Percentiles rank a stretch among this genome's conserved stretches.
Evolutionary conservation across 352 stramenopile species (phyloP).

Genomic region (Phytopythium oedochilum): DNA sequence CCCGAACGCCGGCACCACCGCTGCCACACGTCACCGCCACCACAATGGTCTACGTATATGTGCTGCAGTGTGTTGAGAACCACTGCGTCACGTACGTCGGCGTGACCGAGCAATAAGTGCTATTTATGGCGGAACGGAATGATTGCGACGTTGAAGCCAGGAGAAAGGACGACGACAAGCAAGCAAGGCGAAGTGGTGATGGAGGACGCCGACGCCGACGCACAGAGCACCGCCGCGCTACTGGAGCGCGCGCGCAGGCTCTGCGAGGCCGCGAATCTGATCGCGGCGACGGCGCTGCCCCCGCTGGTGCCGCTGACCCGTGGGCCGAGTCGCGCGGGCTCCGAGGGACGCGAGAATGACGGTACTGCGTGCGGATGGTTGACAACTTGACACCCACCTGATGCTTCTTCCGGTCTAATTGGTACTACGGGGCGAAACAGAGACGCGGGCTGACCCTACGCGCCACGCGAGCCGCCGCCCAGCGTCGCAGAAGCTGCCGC

Average conservation of each 20-base stretch:
- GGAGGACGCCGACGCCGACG: neutral
- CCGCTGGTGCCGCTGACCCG: neutral
- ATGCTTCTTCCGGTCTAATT: neutral
- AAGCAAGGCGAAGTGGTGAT: conserved; percentile 6
- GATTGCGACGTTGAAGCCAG: conserved; percentile 1
- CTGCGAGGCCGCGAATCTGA: conserved; percentile 22
- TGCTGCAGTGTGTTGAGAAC: no score
- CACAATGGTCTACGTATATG: no score
- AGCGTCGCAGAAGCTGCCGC: conserved; percentile 10
- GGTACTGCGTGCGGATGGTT: neutral
- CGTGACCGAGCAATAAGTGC: no score
- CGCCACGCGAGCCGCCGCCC: neutral
- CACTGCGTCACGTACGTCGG: no score
- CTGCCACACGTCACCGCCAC: no score
- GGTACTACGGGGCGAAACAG: neutral
- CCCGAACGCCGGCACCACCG: no score
- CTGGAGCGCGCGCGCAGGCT: conserved; percentile 38
- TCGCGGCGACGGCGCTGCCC: neutral
- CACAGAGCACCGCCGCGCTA: conserved; percentile 18
- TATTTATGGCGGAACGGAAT: neutral
- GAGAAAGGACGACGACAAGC: neutral
- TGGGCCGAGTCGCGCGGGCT: neutral
- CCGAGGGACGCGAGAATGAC: neutral
- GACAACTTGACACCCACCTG: neutral
- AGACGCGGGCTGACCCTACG: neutral